Evolutionary conservation across 1,139 yeast species (phyloP), one percentile per base, ranked within the genome.

Genomic region (Eremothecium coryli): DNA sequence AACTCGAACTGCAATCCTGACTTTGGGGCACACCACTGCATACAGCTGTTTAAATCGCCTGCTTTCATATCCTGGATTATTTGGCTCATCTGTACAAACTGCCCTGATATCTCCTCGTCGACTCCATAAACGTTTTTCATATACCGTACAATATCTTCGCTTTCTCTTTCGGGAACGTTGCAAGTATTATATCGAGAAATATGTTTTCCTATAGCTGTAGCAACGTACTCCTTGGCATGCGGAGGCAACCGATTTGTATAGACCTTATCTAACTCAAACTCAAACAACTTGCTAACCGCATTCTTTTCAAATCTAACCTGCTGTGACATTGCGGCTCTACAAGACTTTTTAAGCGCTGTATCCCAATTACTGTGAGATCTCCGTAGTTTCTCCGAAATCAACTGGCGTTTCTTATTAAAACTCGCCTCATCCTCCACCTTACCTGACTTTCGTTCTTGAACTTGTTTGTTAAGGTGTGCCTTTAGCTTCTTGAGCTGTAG

Each of bases 161-260:
- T 40, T 10, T 38, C 42, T 6, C 38, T 35, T 10, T 39, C 31
- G 12, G 46, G 46, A 14, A 50, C 29, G 18, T 41, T 41, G n/a
- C 44, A 42, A 26, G 52, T 38, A 25, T 43, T 45, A 38, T 53
- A 55, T 28, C 58, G 42, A 8, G 54, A 40, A 9, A 55, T 47
- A 32, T 55, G 58, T 20, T 40, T 43, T 9, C 49, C 52, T 5
- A 55, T 49, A 2, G 57, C 56, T 6, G 36, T 33, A 13, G 47
- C 45, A 18, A 55, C 44, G 33, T 44, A 38, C 12, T 33, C 20
- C 29, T 40, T 44, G 4, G 46, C 38, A 15, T 39, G 45, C 5
- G 42, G 33, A 2, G 53, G 47, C 9, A 68, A 49, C 20, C 56
- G 56, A 39, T 66, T 59, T 16, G 56, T 51, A 39, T 65, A 66